These are phyloP conservation scores for Drechslerella coelobrocha DNA, from an alignment of 2,329 filamentous ascomycete genomes.

Conservation along the genomic window DNA sequence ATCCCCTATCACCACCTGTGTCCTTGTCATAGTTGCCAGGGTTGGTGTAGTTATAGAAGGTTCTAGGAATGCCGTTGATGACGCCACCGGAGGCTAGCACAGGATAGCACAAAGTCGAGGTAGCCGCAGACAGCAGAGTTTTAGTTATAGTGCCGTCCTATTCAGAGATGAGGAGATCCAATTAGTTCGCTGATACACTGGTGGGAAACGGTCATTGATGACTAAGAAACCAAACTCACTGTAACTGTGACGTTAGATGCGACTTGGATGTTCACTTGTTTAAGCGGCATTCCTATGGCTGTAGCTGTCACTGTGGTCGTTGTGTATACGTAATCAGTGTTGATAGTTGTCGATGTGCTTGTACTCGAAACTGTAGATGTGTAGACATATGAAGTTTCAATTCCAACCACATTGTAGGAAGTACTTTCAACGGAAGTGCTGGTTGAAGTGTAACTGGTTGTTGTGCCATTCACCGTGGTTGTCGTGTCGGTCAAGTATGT, in stretches of 20 bases:
- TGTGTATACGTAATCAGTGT: not conserved
- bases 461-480: not conserved
- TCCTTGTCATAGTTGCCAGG: too few relatives aligned
- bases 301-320: not conserved
- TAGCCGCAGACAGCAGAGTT: not conserved
- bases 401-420: constrained; percentile 12
- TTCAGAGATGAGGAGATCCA: too few relatives aligned
- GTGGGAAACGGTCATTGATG: too few relatives aligned
- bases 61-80: not conserved
- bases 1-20: not conserved
- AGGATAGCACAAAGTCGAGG: constrained; percentile 10
- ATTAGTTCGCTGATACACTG: too few relatives aligned
- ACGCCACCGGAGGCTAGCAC: not conserved
- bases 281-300: not conserved
- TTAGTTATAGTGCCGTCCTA: constrained; percentile 11
- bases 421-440: constrained; percentile 9
- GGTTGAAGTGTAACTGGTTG: constrained; percentile 4
- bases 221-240: not conserved
- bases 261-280: not conserved
- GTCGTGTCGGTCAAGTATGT: constrained; percentile 19
- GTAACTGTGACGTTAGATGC: constrained; percentile 10
- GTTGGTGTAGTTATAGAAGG: constrained; percentile 12
- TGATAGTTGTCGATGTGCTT: not conserved
- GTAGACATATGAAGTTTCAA: not conserved
- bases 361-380: not conserved